Percentiles rank a stretch among this genome's conserved stretches.
These are phyloP conservation scores for Groenewaldozyma auringiensis DNA, from an alignment of 1,139 yeast genomes.

Conservation along the genomic window DNA sequence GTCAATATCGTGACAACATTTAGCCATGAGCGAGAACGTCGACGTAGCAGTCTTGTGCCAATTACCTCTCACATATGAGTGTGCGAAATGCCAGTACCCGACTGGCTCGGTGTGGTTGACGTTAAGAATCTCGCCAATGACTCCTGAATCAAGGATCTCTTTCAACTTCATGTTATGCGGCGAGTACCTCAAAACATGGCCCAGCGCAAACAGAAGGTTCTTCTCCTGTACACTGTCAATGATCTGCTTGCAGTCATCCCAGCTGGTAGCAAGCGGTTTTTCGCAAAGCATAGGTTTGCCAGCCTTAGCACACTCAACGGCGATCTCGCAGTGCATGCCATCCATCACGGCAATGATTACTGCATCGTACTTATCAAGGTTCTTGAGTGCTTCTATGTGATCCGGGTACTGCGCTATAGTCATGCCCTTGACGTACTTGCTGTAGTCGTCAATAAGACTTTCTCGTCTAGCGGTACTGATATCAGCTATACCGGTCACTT, in stretches of 20 bases:
- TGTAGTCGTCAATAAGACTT: slow-evolving; percentile 11
- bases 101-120: slow-evolving; percentile 28
- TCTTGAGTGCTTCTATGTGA: slow-evolving; percentile 18
- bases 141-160: slow-evolving; percentile 19
- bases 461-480: slow-evolving; percentile 16
- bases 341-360: slow-evolving; percentile 22
- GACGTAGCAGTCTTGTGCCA: slow-evolving; percentile 22
- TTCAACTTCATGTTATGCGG: slow-evolving; percentile 24
- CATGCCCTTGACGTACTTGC: slow-evolving; percentile 3
- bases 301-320: slow-evolving; percentile 22
- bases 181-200: slow-evolving; percentile 27
- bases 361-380: slow-evolving; percentile 18
- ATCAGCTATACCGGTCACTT: slow-evolving; percentile 21
- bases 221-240: slow-evolving; percentile 20
- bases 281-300: slow-evolving; percentile 25
- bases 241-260: slow-evolving; percentile 22
- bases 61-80: slow-evolving; percentile 28
- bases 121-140: slow-evolving; percentile 22
- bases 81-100: slow-evolving; percentile 27
- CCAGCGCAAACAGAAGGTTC: slow-evolving; percentile 23
- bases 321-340: slow-evolving; percentile 24
- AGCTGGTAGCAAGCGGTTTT: slow-evolving; percentile 24
- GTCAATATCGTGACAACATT: slow-evolving; percentile 27
- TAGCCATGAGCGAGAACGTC: slow-evolving; percentile 26
- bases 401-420: slow-evolving; percentile 16